These are phyloP conservation scores for Phytopythium kandeliae DNA, from an alignment of 352 stramenopile species.

Conservation along the genomic window DNA sequence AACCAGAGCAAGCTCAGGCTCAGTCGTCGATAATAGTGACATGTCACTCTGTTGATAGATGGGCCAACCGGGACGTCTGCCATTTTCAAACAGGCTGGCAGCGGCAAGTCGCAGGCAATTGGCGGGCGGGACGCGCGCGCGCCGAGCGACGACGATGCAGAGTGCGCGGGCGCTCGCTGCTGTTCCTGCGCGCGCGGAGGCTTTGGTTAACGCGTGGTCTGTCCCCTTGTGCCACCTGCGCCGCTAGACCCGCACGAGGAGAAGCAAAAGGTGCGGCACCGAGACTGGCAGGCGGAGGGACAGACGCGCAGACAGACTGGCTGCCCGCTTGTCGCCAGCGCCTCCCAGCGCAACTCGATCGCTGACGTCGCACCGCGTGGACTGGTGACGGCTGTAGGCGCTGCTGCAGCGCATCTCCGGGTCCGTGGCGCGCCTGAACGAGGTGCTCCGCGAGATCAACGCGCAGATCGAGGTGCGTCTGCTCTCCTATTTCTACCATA, in stretches of 20 bases:
- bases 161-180: background rate
- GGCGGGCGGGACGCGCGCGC: background rate
- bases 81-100: background rate
- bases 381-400: conserved; percentile 18
- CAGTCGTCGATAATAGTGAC: background rate
- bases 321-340: too few relatives aligned
- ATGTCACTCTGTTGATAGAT: background rate
- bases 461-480: conserved; percentile 64
- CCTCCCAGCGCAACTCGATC: too few relatives aligned
- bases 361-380: too few relatives aligned
- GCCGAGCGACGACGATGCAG: conserved; percentile 1
- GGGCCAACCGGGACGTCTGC: background rate
- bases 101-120: too few relatives aligned
- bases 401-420: conserved; percentile 73
- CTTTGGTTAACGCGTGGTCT: background rate
- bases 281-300: too few relatives aligned
- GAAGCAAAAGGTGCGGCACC: conserved; percentile 73
- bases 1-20: conserved; percentile 4
- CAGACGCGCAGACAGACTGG: too few relatives aligned
- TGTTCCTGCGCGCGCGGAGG: background rate
- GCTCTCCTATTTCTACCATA: background rate
- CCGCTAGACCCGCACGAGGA: conserved; percentile 75
- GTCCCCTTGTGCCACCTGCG: background rate
- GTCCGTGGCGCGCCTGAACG: conserved; percentile 70
- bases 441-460: conserved; percentile 85